These are phyloP conservation scores for Mallotus repandus DNA, from an alignment of 441 rosid genomes.

Conservation along the genomic window DNA sequence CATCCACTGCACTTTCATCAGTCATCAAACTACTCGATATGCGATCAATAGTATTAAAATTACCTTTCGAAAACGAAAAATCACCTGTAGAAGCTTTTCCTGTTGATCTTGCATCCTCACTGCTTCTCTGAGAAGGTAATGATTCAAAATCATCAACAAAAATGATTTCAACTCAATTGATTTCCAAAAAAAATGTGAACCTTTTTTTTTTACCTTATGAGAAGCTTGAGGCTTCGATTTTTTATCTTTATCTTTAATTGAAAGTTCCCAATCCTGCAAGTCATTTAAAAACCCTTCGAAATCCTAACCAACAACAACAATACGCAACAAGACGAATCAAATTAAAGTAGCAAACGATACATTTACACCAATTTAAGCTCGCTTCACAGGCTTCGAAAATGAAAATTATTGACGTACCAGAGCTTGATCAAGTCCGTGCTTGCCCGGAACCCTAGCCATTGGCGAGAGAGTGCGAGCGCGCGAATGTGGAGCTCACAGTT, in stretches of 20 bases:
- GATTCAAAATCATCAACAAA: background rate
- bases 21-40: constrained; percentile 40
- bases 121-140: constrained; percentile 22
- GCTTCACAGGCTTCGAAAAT: background rate
- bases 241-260: constrained; percentile 58
- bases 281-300: constrained; percentile 90
- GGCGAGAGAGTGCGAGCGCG: constrained; percentile 1
- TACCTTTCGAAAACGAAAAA: constrained; percentile 6
- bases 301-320: constrained; percentile 36
- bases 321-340: too few relatives aligned
- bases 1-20: constrained; percentile 55
- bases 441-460: constrained; percentile 46
- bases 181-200: constrained; percentile 17
- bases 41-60: constrained; percentile 38
- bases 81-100: constrained; percentile 22
- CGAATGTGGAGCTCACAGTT: background rate
- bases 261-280: constrained; percentile 96
- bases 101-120: constrained; percentile 30
- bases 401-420: constrained; percentile 37
- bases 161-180: too few relatives aligned
- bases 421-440: constrained; percentile 67
- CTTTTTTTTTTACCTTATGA: constrained; percentile 23
- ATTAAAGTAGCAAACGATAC: too few relatives aligned
- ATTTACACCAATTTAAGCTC: too few relatives aligned
- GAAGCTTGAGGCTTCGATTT: constrained; percentile 50